Conservation (phyloP, 176 grass and related monocot genomes). For the Zoysia japonica region DNA sequence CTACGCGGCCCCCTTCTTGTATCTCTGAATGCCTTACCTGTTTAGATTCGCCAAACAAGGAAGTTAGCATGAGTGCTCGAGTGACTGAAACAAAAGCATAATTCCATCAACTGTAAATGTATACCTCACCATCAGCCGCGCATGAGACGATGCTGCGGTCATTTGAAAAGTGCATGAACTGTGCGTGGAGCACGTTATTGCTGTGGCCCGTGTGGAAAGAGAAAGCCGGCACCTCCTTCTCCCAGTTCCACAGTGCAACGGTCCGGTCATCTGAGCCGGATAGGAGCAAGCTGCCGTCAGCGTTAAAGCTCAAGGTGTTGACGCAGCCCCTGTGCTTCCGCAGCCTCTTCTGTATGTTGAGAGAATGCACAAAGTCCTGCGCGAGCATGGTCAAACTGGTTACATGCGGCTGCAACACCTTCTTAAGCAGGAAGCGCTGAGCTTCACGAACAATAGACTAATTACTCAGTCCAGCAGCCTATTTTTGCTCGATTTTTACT, state of each 20-base stretch:
- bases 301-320: constrained; percentile 66
- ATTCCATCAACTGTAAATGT: neutral
- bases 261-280: constrained; percentile 63
- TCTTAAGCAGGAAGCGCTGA: neutral
- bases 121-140: constrained; percentile 68
- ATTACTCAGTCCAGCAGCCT: neutral
- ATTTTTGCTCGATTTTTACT: neutral
- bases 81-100: neutral
- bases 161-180: constrained; percentile 70
- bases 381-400: neutral
- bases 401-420: neutral
- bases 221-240: constrained; percentile 1
- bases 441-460: neutral
- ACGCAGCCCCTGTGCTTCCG: constrained; percentile 61
- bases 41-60: neutral
- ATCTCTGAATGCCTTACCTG: constrained; percentile 67
- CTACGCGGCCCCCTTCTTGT: constrained; percentile 40
- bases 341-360: constrained; percentile 55
- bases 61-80: neutral
- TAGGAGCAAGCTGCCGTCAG: constrained; percentile 62
- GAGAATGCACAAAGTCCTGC: constrained; percentile 55
- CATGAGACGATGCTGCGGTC: constrained; percentile 67
- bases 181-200: constrained; percentile 63
- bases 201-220: constrained; percentile 59
- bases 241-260: constrained; percentile 67